A percentile compares a stretch with the other conserved stretches of the same genome.
phyloP scores from a whole-genome alignment of 139 green algal species.

The Mesotaenium endlicherianum region DNA sequence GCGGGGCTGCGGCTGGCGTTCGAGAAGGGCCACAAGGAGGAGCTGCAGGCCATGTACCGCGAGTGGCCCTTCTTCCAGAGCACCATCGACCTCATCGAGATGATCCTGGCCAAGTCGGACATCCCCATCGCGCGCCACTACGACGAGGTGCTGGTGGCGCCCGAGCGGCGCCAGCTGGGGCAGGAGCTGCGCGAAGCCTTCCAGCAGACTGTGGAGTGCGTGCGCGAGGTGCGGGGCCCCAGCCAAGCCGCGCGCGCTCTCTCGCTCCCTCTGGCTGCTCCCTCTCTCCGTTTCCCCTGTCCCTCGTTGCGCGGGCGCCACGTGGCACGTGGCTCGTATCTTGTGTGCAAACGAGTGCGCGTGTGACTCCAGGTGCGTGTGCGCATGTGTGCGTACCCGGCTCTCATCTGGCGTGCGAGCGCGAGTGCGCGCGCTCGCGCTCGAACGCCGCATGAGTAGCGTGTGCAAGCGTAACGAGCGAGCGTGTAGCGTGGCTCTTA shows the following conservation, averaged over 20 bases:
- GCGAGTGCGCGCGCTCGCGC: too few species aligned
- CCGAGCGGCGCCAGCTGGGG: background rate
- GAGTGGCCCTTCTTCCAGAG: constrained; percentile 96
- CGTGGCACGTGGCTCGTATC: too few species aligned
- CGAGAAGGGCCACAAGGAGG: constrained; percentile 61
- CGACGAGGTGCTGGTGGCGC: constrained; percentile 38
- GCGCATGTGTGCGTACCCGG: too few species aligned
- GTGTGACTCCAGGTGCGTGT: too few species aligned
- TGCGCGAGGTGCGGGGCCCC: background rate
- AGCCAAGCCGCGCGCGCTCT: background rate
- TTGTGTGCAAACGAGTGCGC: too few species aligned
- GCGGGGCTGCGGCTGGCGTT: constrained; percentile 75
- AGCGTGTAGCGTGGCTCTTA: too few species aligned
- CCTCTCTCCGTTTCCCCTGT: background rate
- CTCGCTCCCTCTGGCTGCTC: background rate
- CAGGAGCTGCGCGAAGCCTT: constrained; percentile 15
- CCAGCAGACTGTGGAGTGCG: constrained; percentile 16
- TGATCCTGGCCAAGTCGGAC: constrained; percentile 97
- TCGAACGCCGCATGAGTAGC: too few species aligned
- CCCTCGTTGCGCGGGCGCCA: too few species aligned
- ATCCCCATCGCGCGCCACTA: constrained; percentile 78
- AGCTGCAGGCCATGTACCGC: constrained; percentile 87
- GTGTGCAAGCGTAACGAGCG: too few species aligned
- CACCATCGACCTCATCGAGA: constrained; percentile 96
- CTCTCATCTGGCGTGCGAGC: too few species aligned